Evolutionary conservation across 192 early-diverging fungal genomes (phyloP).

Genomic region (Rhizophlyctis rosea): DNA sequence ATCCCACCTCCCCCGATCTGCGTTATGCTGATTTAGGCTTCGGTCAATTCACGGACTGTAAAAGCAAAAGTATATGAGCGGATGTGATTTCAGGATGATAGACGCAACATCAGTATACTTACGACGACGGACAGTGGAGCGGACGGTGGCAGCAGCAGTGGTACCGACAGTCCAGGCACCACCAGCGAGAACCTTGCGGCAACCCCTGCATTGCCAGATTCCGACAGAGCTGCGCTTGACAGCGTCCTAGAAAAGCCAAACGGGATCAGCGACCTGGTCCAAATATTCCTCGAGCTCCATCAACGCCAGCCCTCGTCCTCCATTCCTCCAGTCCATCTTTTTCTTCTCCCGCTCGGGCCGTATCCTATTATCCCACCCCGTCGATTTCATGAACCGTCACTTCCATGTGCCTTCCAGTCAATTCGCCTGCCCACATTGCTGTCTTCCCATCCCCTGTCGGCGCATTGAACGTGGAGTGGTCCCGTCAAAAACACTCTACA

Average conservation of each 20-base stretch:
- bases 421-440: too few relatives aligned
- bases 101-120: constrained; percentile 15
- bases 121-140: constrained; percentile 95
- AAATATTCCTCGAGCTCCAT: too few relatives aligned
- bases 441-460: too few relatives aligned
- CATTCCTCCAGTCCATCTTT: too few relatives aligned
- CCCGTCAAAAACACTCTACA: too few relatives aligned
- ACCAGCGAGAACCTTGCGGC: constrained; percentile 91
- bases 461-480: too few relatives aligned
- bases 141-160: constrained; percentile 84
- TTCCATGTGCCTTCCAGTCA: too few relatives aligned
- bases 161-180: constrained; percentile 96
- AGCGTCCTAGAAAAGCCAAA: constrained; percentile 67
- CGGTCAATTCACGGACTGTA: constrained; percentile 79
- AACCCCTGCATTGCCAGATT: constrained; percentile 98
- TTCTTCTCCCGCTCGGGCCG: too few relatives aligned
- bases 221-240: constrained; percentile 94
- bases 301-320: too few relatives aligned
- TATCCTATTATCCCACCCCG: too few relatives aligned
- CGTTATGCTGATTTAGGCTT: constrained; percentile 60
- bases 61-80: not conserved
- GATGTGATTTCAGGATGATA: not conserved
- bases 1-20: not conserved
- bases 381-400: not conserved
- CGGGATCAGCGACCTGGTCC: not conserved